phyloP scores from a whole-genome alignment of 768 basidiomycete species.

The Sarcodon aspratus region DNA sequence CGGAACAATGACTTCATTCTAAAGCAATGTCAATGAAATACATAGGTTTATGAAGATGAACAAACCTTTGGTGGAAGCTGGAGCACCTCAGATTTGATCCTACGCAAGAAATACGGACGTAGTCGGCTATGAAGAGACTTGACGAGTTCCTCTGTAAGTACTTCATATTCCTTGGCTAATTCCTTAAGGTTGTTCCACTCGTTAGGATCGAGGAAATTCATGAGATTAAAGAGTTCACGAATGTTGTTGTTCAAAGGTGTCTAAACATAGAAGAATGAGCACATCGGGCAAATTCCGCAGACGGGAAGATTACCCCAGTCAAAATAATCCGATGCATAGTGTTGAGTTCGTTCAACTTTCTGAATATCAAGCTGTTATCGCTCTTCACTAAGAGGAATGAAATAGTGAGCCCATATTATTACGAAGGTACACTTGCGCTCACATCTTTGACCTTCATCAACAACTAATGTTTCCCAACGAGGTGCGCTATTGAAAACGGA shows the following conservation, averaged over 20 bases:
- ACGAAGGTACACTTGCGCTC: constrained; percentile 20
- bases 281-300: neutral
- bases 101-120: constrained; percentile 85
- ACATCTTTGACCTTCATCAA: constrained; percentile 92
- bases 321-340: constrained; percentile 75
- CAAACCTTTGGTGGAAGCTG: constrained; percentile 83
- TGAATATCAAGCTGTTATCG: constrained; percentile 71
- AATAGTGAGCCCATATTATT: neutral
- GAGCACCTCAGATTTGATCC: constrained; percentile 88
- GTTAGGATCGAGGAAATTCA: constrained; percentile 84
- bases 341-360: constrained; percentile 69
- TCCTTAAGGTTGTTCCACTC: constrained; percentile 68
- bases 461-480: constrained; percentile 88
- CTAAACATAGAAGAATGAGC: constrained; percentile 18
- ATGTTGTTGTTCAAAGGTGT: constrained; percentile 98
- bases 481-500: constrained; percentile 71
- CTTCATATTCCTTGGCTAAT: constrained; percentile 65
- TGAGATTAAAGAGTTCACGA: constrained; percentile 90
- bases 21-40: neutral
- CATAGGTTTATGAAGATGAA: neutral
- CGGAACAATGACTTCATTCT: constrained; percentile 91
- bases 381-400: constrained; percentile 56
- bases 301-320: constrained; percentile 53
- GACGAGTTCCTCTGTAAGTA: constrained; percentile 70
- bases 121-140: constrained; percentile 69